These are phyloP conservation scores for Rubus parviflorus DNA, from an alignment of 306 rosid genomes.

Conservation along the genomic window DNA sequence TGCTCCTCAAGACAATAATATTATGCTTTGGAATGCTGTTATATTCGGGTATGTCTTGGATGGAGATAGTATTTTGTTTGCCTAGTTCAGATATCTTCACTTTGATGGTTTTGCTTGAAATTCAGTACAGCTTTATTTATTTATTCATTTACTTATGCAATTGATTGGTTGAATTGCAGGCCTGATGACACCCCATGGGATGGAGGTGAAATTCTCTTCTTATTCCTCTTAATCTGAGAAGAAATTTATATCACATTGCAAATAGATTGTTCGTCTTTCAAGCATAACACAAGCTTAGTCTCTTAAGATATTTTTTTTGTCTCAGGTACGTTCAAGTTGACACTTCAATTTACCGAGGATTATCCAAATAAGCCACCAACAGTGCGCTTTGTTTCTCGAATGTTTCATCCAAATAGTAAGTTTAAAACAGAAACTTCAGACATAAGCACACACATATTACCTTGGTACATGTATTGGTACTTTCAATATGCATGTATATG, in stretches of 20 bases:
- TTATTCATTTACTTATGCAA: conserved; percentile 18
- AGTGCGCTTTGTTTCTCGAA: conserved; percentile 92
- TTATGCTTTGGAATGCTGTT: conserved; percentile 98
- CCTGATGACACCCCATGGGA: conserved; percentile 99
- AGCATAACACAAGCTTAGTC: conserved; percentile 4
- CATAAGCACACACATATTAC: not conserved
- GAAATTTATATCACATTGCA: conserved; percentile 15
- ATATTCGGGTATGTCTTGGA: conserved; percentile 74
- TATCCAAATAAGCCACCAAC: conserved; percentile 98
- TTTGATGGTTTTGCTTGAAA: conserved; percentile 3
- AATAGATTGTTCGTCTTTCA: conserved; percentile 2
- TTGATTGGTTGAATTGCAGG: conserved; percentile 49
- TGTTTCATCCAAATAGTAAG: conserved; percentile 99
- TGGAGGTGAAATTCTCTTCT: conserved; percentile 65
- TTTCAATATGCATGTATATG: not conserved
- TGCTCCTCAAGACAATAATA: conserved; percentile 93
- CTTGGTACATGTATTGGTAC: not conserved
- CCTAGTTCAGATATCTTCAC: conserved; percentile 3
- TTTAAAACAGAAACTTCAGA: conserved; percentile 14
- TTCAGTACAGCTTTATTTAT: conserved; percentile 14
- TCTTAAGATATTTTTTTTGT: conserved; percentile 19
- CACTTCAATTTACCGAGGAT: conserved; percentile 88
- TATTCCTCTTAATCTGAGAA: conserved; percentile 18
- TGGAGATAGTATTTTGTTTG: conserved; percentile 8
- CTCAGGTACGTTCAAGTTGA: conserved; percentile 93